Evolutionary conservation across 2,329 filamentous ascomycete genomes (phyloP), one percentile per base, ranked within the genome.

Genomic region (Xylaria arbuscula): DNA sequence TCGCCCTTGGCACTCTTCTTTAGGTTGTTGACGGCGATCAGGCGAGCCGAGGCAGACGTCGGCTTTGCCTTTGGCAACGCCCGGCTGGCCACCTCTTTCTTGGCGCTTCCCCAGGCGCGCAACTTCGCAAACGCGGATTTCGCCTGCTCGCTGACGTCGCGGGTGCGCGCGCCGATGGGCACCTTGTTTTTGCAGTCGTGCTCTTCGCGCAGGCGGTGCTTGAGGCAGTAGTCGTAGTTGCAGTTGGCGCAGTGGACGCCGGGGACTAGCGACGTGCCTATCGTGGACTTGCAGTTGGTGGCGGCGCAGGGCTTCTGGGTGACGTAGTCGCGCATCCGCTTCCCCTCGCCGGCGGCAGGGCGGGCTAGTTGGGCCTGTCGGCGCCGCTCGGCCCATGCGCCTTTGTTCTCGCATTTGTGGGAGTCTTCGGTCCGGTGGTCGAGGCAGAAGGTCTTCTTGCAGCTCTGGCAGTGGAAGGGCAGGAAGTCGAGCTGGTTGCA

Each of bases 401-500:
- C 89, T 1, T 81, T 83, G 59, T 88, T 83, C 60, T 82, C 74
- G 80, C 89, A 91, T 77, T 89, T 87, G 83, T 99, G 97, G 0
- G 93, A 83, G 22, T 89, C 88, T 83, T 98, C 95, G 76, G 89
- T 91, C 64, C 95, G 92, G 85, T 99, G 96, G 78, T 98, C 95
- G 73, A 97, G 91, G 80, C 97, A 99, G 83, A 90, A 99, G 17
- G 92, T 95, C 67, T 88, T 87, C 72, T 80, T 87, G 83, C 96
- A 99, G 74, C 92, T 96, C 79, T 97, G 93, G 83, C 96, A 99
- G 77, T 90, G 87, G 81, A 98, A 98, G 3, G 96, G 96, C 4
- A 99, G 89, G 80, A 99, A 98, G 82, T 98, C 96, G 69, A 98
- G 92, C 78, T 96, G 92, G 79, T 94, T 92, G 85, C 96, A 99